phyloP scores from a whole-genome alignment of 306 rosid genomes.

The Pyrus communis region DNA sequence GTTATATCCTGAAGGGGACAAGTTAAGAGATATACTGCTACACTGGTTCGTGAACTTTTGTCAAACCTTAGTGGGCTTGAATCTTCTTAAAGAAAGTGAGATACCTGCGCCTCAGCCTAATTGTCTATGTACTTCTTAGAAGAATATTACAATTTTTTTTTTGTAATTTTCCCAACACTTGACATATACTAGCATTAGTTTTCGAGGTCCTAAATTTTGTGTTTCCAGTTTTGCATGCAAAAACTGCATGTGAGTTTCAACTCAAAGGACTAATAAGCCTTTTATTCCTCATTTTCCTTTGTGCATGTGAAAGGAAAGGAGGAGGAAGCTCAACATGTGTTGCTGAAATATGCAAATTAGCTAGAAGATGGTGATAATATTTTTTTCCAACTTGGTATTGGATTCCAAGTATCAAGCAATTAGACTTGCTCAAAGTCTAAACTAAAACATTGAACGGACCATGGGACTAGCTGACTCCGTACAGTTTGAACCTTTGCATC shows the following conservation, averaged over 20 bases:
- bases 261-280: too few species aligned
- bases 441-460: constrained; percentile 8
- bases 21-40: too few species aligned
- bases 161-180: too few species aligned
- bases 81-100: too few species aligned
- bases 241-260: neutral
- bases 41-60: too few species aligned
- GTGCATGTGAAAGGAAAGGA: neutral
- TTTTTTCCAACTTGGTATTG: neutral
- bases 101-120: too few species aligned
- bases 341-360: neutral
- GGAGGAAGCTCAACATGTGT: neutral
- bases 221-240: neutral
- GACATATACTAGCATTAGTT: neutral
- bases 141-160: too few species aligned
- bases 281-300: too few species aligned
- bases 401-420: neutral
- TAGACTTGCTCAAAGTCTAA: constrained; percentile 20
- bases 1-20: too few species aligned
- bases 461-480: constrained; percentile 14
- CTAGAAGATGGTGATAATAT: neutral
- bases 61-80: too few species aligned
- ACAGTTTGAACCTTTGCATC: neutral
- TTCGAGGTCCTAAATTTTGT: neutral
- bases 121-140: too few species aligned